Evolutionary conservation across 257 asterid genomes (phyloP).

Genomic region (Coffea eugenioides): DNA sequence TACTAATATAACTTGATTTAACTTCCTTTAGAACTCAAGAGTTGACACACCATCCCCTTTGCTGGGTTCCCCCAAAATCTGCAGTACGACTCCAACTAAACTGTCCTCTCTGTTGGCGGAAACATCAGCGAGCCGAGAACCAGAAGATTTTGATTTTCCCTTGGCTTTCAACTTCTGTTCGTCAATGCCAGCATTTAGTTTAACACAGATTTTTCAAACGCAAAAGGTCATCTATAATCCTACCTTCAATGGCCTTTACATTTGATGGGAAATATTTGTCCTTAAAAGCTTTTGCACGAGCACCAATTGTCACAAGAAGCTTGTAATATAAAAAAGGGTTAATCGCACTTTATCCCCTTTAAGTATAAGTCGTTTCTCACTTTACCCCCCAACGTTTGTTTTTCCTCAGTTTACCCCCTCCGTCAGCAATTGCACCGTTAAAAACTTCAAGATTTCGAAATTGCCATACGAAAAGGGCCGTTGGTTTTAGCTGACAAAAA

Average conservation of each 20-base stretch:
- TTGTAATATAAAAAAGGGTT: no score
- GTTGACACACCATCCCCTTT: conserved; percentile 96
- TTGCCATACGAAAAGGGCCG: no score
- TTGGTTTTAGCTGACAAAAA: no score
- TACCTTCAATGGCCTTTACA: conserved; percentile 61
- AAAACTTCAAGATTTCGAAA: no score
- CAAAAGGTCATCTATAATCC: conserved; percentile 79
- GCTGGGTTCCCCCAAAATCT: conserved; percentile 82
- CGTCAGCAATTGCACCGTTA: no score
- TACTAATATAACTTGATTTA: no score
- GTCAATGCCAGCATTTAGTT: conserved; percentile 58
- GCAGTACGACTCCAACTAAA: conserved; percentile 63
- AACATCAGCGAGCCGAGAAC: conserved; percentile 45
- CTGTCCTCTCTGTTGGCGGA: conserved; percentile 60
- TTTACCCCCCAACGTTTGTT: no score
- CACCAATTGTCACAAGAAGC: conserved; percentile 66
- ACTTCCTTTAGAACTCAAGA: conserved; percentile 38
- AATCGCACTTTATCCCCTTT: no score
- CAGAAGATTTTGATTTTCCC: conserved; percentile 82
- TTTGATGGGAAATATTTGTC: conserved; percentile 82
- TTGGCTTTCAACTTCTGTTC: conserved; percentile 67
- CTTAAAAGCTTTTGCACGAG: conserved; percentile 80
- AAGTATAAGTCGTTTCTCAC: no score
- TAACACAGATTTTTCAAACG: conserved; percentile 77
- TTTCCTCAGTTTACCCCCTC: no score